These are phyloP conservation scores for Trypanosoma rangeli DNA, from an alignment of 208 protist genomes.

Conservation along the genomic window DNA sequence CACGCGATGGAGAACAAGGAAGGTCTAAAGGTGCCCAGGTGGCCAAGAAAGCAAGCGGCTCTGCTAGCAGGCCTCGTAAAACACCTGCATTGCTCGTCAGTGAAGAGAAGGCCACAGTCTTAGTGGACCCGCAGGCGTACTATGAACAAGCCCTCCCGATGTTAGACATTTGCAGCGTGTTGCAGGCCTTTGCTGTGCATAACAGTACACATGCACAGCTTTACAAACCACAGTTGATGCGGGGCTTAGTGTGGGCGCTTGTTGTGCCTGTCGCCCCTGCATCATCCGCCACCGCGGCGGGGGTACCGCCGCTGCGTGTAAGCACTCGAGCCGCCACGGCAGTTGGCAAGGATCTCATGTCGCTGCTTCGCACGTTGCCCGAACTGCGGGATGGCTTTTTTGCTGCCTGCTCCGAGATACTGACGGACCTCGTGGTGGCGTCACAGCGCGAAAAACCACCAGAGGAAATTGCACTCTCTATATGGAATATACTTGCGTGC, in stretches of 20 bases:
- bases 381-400: constrained; percentile 24
- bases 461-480: constrained; percentile 18
- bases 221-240: constrained; percentile 30
- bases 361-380: constrained; percentile 27
- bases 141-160: constrained; percentile 34
- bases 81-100: background rate
- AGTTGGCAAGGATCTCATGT: constrained; percentile 28
- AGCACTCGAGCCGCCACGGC: constrained; percentile 16
- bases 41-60: background rate
- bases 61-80: background rate
- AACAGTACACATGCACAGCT: constrained; percentile 55
- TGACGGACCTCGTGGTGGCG: constrained; percentile 6
- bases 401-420: constrained; percentile 2
- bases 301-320: constrained; percentile 9
- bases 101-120: background rate
- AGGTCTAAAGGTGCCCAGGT: background rate
- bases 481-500: constrained; percentile 31
- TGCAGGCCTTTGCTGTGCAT: constrained; percentile 86
- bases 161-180: constrained; percentile 35
- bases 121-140: constrained; percentile 17
- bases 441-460: constrained; percentile 3
- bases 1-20: background rate
- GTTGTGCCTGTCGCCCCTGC: constrained; percentile 10
- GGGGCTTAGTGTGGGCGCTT: constrained; percentile 21
- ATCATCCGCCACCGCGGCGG: background rate